Conservation (phyloP, 1,139 yeast genomes). For the Sugiyamaella japonica region DNA sequence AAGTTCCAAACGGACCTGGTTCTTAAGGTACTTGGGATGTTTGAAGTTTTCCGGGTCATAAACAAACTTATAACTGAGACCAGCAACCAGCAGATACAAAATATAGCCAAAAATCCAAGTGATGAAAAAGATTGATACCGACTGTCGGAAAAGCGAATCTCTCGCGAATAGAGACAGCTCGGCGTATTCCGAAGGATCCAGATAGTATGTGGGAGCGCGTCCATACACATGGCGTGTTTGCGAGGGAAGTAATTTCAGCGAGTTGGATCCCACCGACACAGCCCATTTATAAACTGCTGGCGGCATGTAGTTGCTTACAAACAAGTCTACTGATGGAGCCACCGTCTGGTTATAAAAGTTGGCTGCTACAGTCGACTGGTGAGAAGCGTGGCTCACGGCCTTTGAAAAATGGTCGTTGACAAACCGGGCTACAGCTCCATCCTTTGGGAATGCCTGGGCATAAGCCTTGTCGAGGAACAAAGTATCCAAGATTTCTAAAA, state of each 20-base stretch:
- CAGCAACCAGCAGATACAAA: slow-evolving; percentile 74
- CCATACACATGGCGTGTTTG: slow-evolving; percentile 46
- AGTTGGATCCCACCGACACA: slow-evolving; percentile 2
- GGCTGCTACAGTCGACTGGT: slow-evolving; percentile 9
- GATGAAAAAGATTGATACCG: slow-evolving; percentile 63
- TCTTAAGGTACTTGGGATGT: slow-evolving; percentile 93
- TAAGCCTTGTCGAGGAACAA: slow-evolving; percentile 69
- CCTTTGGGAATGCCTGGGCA: slow-evolving; percentile 54
- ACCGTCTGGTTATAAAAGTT: slow-evolving; percentile 12
- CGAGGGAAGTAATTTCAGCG: slow-evolving; percentile 11
- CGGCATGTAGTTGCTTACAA: slow-evolving; percentile 12
- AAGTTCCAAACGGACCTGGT: slow-evolving; percentile 84
- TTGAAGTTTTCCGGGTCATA: slow-evolving; percentile 88
- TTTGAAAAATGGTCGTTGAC: slow-evolving; percentile 12
- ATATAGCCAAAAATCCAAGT: slow-evolving; percentile 84
- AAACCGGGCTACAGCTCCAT: slow-evolving; percentile 20
- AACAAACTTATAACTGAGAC: slow-evolving; percentile 68
- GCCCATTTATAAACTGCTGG: slow-evolving; percentile 11
- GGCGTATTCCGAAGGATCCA: slow-evolving; percentile 54
- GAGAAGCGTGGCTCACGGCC: slow-evolving; percentile 12
- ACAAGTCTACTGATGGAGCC: slow-evolving; percentile 7
- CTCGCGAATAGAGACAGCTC: slow-evolving; percentile 66
- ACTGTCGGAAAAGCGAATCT: slow-evolving; percentile 70
- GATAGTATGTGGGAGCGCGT: slow-evolving; percentile 48
- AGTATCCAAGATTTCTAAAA: slow-evolving; percentile 74